Evolutionary conservation across 2,329 filamentous ascomycete species (phyloP).

Genomic region (Fusarium tricinctum): DNA sequence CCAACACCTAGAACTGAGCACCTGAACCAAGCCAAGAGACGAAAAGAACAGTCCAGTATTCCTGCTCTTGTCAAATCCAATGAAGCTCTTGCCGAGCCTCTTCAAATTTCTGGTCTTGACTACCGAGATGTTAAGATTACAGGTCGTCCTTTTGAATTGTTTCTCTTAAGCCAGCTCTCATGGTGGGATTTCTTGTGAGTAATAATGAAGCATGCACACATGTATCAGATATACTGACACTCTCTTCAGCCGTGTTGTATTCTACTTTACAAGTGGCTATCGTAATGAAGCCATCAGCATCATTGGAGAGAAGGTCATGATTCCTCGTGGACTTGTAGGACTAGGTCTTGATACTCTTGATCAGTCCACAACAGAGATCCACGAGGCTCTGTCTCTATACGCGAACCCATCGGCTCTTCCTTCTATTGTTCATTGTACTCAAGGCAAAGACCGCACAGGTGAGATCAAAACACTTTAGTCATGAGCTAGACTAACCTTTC

Average conservation of each 20-base stretch:
- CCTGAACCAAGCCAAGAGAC: slow-evolving; percentile 75
- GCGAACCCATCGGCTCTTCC: slow-evolving; percentile 65
- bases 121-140: slow-evolving; percentile 82
- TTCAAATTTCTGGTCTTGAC: slow-evolving; percentile 72
- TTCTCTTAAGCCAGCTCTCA: slow-evolving; percentile 75
- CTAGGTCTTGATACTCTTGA: slow-evolving; percentile 79
- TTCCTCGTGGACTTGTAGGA: slow-evolving; percentile 77
- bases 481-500: background rate
- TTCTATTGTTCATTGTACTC: slow-evolving; percentile 84
- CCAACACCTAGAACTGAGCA: slow-evolving; percentile 74
- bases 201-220: background rate
- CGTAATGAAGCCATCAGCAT: slow-evolving; percentile 78
- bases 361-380: slow-evolving; percentile 74
- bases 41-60: slow-evolving; percentile 60
- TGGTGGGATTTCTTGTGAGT: slow-evolving; percentile 75
- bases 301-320: slow-evolving; percentile 78
- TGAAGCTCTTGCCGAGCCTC: slow-evolving; percentile 65
- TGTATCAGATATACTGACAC: background rate
- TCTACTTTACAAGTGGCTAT: slow-evolving; percentile 75
- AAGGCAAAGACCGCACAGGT: slow-evolving; percentile 82
- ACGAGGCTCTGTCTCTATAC: slow-evolving; percentile 53
- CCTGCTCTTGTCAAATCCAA: slow-evolving; percentile 60
- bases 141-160: slow-evolving; percentile 76
- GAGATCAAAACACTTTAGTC: background rate
- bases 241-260: slow-evolving; percentile 61